Evolutionary conservation across 2,329 filamentous ascomycete species (phyloP).

Genomic region (Elsinoe batatas): DNA sequence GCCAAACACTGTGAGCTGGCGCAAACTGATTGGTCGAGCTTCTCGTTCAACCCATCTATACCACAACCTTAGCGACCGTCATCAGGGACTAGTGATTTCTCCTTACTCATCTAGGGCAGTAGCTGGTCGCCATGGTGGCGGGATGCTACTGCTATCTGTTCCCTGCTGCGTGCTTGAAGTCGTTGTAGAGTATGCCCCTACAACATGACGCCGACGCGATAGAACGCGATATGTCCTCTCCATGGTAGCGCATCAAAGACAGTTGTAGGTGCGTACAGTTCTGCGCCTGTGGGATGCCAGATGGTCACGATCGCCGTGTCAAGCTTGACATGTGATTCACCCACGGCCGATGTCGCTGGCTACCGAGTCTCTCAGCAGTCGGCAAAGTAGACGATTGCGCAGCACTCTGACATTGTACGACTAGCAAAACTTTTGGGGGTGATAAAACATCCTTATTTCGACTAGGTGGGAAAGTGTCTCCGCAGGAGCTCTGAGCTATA

Average conservation of each 20-base stretch:
- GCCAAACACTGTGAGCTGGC: conserved; percentile 95
- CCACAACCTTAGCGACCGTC: no score
- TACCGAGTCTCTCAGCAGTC: no score
- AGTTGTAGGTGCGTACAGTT: no score
- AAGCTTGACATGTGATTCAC: not conserved
- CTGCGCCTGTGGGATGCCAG: no score
- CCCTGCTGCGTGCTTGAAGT: not conserved
- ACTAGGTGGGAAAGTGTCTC: no score
- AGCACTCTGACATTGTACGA: no score
- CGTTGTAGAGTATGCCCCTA: not conserved
- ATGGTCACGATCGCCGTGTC: no score
- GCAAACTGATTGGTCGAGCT: conserved; percentile 87
- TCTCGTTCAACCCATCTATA: conserved; percentile 84
- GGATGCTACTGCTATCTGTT: conserved; percentile 18
- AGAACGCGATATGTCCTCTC: not conserved
- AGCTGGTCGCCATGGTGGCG: conserved; percentile 49
- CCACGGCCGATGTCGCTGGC: not conserved
- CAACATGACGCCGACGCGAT: not conserved
- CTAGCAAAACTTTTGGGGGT: no score
- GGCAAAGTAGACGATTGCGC: no score
- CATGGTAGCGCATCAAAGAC: not conserved
- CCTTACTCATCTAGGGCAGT: conserved; percentile 50
- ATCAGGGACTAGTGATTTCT: no score
- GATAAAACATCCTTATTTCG: no score
- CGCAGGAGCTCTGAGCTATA: no score